Conservation (phyloP, 139 green algal genomes). For the Chlamydomonas incerta region DNA sequence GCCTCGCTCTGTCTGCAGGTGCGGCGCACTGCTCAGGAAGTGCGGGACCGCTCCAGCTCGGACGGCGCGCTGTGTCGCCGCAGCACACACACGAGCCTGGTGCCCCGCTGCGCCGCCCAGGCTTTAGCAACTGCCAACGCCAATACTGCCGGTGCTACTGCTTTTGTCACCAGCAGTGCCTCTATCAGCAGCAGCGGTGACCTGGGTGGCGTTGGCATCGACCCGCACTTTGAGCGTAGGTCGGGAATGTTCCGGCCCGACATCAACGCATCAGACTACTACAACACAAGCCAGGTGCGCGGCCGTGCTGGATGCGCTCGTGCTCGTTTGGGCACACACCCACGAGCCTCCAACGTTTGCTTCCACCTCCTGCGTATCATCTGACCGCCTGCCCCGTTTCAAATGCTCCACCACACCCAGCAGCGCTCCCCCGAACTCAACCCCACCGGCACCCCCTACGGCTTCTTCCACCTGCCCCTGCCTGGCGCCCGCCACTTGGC, state of each 20-base stretch:
- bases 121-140: no score
- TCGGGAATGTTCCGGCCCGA: background rate
- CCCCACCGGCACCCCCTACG: slow-evolving; percentile 1
- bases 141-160: no score
- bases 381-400: no score
- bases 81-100: background rate
- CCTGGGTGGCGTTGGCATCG: background rate
- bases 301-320: no score
- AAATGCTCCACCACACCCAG: no score
- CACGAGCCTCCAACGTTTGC: no score
- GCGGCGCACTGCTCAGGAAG: background rate
- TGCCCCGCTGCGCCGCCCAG: no score
- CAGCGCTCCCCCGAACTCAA: slow-evolving; percentile 11
- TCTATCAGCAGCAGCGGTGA: background rate
- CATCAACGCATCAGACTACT: background rate
- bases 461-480: slow-evolving; percentile 41
- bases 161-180: no score
- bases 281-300: background rate
- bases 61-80: background rate
- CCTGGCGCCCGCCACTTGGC: background rate
- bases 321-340: no score
- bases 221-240: background rate
- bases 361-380: no score
- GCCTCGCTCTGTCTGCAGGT: background rate
- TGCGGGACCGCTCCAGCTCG: background rate